A percentile compares a stretch with the other conserved stretches of the same genome.
Evolutionary conservation across 2,329 filamentous ascomycete species (phyloP).

Genomic region (Cladobotryum protrusum): DNA sequence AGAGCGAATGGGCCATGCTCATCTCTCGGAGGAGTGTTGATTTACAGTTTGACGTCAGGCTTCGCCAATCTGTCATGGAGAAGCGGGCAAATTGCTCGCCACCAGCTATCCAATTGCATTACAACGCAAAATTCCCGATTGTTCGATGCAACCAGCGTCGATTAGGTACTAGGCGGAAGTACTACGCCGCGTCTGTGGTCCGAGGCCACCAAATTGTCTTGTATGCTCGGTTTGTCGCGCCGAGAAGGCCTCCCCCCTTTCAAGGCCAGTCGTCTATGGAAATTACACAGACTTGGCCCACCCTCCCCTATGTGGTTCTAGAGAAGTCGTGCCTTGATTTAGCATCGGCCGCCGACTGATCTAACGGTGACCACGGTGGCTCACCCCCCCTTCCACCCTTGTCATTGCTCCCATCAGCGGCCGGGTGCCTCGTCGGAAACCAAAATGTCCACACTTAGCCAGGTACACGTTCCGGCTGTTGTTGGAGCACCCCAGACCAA

Average conservation of each 20-base stretch:
- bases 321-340: constrained; percentile 8
- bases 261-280: constrained; percentile 10
- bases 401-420: constrained; percentile 5
- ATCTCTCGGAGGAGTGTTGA: constrained; percentile 16
- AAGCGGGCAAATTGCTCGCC: neutral
- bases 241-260: neutral
- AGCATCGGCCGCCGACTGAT: constrained; percentile 10
- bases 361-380: constrained; percentile 22
- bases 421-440: constrained; percentile 10
- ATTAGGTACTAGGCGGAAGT: no score
- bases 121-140: no score
- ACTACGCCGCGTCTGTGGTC: neutral
- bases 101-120: no score
- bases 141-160: no score
- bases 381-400: constrained; percentile 13
- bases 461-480: constrained; percentile 4
- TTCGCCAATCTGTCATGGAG: neutral
- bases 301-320: constrained; percentile 11
- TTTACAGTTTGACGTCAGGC: constrained; percentile 8
- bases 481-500: constrained; percentile 5
- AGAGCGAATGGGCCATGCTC: constrained; percentile 10
- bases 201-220: neutral
- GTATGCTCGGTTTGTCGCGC: neutral
- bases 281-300: constrained; percentile 15
- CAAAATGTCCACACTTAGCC: constrained; percentile 7